Base-by-base conservation (phyloP, 2,329 filamentous ascomycete species). In the Pleurostoma richardsiae region DNA sequence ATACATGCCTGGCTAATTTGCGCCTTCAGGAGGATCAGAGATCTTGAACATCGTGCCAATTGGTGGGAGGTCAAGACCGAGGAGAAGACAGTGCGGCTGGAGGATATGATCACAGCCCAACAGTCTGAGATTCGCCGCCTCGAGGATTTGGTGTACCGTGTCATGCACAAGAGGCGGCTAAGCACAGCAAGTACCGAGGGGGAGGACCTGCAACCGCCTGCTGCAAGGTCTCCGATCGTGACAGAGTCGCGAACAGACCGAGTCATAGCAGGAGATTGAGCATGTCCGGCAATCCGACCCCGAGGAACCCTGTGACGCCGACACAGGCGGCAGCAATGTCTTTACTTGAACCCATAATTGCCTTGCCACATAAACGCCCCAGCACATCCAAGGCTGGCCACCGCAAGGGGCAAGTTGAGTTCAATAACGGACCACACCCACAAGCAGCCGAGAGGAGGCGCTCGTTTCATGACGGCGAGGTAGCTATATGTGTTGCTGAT, bases 391-490 rank as follows among this genome's bases (percentile, higher is more conserved):
- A 85, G 60, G 53, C 80, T 85, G 10, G 66, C 54, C 2, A 85
- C 69, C 0, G 87, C 88, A 58, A 79, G 83, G 0, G 73, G 59
- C 39, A 95, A 70, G 46, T 89, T 78, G 68, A 96, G 77, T 70
- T 99, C 94, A 41, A 97, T 77, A 27, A 97, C 85, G 30, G 86
- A 83, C 90, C 92, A 97, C 4, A 97, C 79, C 91, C 92, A 97
- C 19, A 97, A 65, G 39, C 88, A 92, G 0, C 90, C 94, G 10
- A 96, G 65, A 4, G 90, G 84, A n/a, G 94, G 94, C 1, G 90
- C 87, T 52, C 82, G 83, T 71, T 96, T 95, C 89, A 97, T 91
- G 26, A 95, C 83, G 5, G 87, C 86, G 56, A 95, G 82, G 59
- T 96, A 97, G 4, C 85, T 82, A 54, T 83, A 80, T 30, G 73